Percentiles rank a stretch among this genome's conserved stretches.
These are phyloP conservation scores for Fusarium nelsonii DNA, from an alignment of 2,329 filamentous ascomycete genomes.

Conservation along the genomic window DNA sequence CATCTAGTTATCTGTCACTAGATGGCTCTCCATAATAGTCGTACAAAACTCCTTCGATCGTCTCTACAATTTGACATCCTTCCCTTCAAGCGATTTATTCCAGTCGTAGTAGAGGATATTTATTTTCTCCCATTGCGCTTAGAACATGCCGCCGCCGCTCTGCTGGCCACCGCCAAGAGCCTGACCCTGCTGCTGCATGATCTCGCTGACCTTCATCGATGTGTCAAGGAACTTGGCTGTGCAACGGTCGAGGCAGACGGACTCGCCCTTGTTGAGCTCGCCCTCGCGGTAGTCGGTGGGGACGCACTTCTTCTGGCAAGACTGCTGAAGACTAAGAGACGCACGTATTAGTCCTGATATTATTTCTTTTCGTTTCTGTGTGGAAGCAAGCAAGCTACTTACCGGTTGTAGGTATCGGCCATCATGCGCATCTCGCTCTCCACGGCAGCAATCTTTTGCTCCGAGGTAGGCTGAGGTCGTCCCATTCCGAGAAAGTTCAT, in stretches of 20 bases:
- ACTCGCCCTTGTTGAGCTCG: constrained; percentile 99
- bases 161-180: constrained; percentile 65
- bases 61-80: not conserved
- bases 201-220: constrained; percentile 96
- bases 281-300: constrained; percentile 92
- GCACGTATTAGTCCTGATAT: not conserved
- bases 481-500: constrained; percentile 65
- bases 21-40: constrained; percentile 34
- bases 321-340: constrained; percentile 77
- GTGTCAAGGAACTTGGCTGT: constrained; percentile 99
- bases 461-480: constrained; percentile 86
- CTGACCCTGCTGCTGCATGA: constrained; percentile 90
- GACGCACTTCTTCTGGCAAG: constrained; percentile 94
- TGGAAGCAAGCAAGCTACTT: constrained; percentile 45
- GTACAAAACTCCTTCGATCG: constrained; percentile 26
- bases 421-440: constrained; percentile 98
- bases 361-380: not conserved
- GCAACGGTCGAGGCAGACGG: constrained; percentile 97
- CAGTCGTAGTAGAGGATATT: not conserved
- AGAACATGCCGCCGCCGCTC: constrained; percentile 53
- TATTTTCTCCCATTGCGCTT: constrained; percentile 4
- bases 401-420: constrained; percentile 99
- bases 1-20: constrained; percentile 25
- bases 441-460: constrained; percentile 96
- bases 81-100: constrained; percentile 9